These are phyloP conservation scores for Stagonosporopsis vannaccii DNA, from an alignment of 2,329 filamentous ascomycete species.

Conservation along the genomic window DNA sequence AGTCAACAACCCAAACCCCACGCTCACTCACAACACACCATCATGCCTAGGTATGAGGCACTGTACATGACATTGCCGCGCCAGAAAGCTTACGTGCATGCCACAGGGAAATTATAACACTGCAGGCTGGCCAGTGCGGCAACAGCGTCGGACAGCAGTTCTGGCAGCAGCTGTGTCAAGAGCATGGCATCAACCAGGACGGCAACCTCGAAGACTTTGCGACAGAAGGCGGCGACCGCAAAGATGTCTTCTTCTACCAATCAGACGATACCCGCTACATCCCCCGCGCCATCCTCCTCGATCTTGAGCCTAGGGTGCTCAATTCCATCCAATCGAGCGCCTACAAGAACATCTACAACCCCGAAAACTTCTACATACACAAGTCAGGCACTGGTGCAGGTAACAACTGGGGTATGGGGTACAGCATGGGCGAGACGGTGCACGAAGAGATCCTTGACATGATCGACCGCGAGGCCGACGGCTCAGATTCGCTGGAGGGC, in stretches of 20 bases:
- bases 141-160: constrained; percentile 99
- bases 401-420: constrained; percentile 98
- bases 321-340: constrained; percentile 90
- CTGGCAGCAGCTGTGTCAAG: constrained; percentile 98
- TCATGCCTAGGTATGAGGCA: constrained; percentile 47
- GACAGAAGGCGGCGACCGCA: constrained; percentile 95
- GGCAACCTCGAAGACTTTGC: constrained; percentile 98
- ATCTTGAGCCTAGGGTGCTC: constrained; percentile 91
- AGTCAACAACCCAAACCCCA: constrained; percentile 36
- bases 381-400: constrained; percentile 93
- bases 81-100: constrained; percentile 12
- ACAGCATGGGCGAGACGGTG: constrained; percentile 88
- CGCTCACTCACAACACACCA: constrained; percentile 31
- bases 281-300: constrained; percentile 91
- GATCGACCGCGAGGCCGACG: constrained; percentile 98
- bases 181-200: constrained; percentile 97
- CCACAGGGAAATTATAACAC: constrained; percentile 94
- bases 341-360: constrained; percentile 99
- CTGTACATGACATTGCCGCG: neutral
- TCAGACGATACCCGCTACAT: constrained; percentile 99
- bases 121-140: constrained; percentile 98
- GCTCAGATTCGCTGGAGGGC: constrained; percentile 95
- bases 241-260: constrained; percentile 99
- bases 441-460: constrained; percentile 99
- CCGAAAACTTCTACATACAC: constrained; percentile 97